Conservation (phyloP, 495 filamentous ascomycete genomes). For the Chlorociboria aeruginascens region DNA sequence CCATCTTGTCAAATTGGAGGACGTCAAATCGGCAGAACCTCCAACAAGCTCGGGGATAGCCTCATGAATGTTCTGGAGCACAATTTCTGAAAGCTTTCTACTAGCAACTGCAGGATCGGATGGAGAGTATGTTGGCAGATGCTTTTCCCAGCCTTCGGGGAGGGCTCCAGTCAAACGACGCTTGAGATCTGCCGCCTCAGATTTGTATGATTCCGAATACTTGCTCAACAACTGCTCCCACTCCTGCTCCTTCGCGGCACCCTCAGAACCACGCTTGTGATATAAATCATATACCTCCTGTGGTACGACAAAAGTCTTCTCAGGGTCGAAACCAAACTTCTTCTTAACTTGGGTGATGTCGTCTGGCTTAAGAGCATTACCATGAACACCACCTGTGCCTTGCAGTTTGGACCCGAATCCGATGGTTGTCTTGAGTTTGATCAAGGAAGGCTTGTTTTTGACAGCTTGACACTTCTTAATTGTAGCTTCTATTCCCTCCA, state of each 20-base stretch:
- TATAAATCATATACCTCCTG: conserved; percentile 92
- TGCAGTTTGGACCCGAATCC: conserved; percentile 90
- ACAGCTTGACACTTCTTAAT: conserved; percentile 75
- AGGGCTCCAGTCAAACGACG: conserved; percentile 76
- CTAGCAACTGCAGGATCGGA: conserved; percentile 77
- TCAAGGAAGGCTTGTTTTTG: conserved; percentile 91
- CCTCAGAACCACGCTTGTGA: conserved; percentile 64
- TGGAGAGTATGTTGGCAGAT: conserved; percentile 83
- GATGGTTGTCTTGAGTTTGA: conserved; percentile 96
- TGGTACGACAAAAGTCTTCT: conserved; percentile 86
- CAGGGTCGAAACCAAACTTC: conserved; percentile 92
- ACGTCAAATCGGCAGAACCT: conserved; percentile 94
- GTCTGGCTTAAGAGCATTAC: conserved; percentile 84
- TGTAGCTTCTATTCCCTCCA: conserved; percentile 77
- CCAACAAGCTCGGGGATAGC: conserved; percentile 84
- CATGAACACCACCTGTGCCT: conserved; percentile 92
- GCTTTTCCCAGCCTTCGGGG: conserved; percentile 94
- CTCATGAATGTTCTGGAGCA: conserved; percentile 78
- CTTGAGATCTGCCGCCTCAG: conserved; percentile 64
- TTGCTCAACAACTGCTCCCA: conserved; percentile 90
- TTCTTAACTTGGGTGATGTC: conserved; percentile 85
- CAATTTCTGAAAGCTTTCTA: conserved; percentile 88
- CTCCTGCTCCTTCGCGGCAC: conserved; percentile 84
- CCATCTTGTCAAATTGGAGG: conserved; percentile 96
- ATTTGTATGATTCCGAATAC: conserved; percentile 65